phyloP scores from a whole-genome alignment of 352 stramenopile species.

The Pythium phragmiticola region DNA sequence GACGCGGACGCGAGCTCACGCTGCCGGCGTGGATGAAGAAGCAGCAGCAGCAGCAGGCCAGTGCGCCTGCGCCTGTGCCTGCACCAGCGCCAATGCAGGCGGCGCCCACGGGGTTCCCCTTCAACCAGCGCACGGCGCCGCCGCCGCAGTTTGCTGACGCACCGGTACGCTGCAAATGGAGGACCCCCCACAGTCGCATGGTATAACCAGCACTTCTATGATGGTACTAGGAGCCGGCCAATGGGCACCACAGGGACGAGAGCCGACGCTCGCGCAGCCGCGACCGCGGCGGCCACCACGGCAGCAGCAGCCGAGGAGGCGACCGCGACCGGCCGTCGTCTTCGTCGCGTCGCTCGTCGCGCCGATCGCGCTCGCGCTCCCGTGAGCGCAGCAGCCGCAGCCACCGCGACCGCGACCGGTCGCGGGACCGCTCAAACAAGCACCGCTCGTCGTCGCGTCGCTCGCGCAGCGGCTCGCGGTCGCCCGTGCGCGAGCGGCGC shows the following conservation, averaged over 20 bases:
- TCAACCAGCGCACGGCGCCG: slow-evolving; percentile 4
- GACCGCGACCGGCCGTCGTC: slow-evolving; percentile 23
- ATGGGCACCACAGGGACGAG: slow-evolving; percentile 16
- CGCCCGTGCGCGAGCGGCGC: slow-evolving; percentile 27
- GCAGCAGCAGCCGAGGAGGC: slow-evolving; percentile 11
- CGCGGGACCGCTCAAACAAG: slow-evolving; percentile 30
- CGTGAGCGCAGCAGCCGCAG: slow-evolving; percentile 14
- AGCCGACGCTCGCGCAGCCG: slow-evolving; percentile 36
- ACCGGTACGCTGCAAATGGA: slow-evolving; percentile 33
- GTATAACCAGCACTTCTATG: too few species aligned
- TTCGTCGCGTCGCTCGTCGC: slow-evolving; percentile 38
- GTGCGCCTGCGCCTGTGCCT: slow-evolving; percentile 11
- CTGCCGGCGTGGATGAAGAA: slow-evolving; percentile 90
- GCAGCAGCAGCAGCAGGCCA: slow-evolving; percentile 37
- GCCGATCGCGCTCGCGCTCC: slow-evolving; percentile 35
- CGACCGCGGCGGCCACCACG: slow-evolving; percentile 26
- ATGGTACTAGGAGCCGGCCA: slow-evolving; percentile 25
- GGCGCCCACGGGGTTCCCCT: not conserved
- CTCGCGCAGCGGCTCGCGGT: slow-evolving; percentile 34
- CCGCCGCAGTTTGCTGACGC: slow-evolving; percentile 65
- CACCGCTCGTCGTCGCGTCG: slow-evolving; percentile 50
- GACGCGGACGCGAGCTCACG: slow-evolving; percentile 79
- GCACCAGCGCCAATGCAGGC: not conserved
- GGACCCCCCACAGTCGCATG: too few species aligned
- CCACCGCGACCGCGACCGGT: slow-evolving; percentile 33